Percentiles rank a stretch among this genome's conserved stretches.
phyloP scores from a whole-genome alignment of 2,329 filamentous ascomycete species.

The Botrytis tulipae region DNA sequence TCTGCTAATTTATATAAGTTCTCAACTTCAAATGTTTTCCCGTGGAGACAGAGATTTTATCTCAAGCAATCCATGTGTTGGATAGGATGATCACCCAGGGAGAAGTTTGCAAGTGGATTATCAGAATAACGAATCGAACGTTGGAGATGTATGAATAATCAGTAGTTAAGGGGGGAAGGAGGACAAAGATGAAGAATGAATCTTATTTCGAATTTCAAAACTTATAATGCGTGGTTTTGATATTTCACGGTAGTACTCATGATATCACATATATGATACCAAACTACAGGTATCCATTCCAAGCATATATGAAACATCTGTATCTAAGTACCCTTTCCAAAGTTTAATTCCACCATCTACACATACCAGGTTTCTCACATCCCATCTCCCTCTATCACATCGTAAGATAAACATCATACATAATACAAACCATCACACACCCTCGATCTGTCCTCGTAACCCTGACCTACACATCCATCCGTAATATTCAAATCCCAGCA shows the following conservation, averaged over 20 bases:
- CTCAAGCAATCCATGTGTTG: not conserved
- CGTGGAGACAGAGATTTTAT: not conserved
- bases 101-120: not conserved
- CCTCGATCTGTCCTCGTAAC: not conserved
- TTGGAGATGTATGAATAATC: too few relatives aligned
- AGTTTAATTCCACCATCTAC: not conserved
- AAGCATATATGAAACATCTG: not conserved
- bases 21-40: not conserved
- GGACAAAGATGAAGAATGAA: not conserved
- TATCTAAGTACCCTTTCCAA: not conserved
- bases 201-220: not conserved
- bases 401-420: not conserved
- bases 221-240: not conserved
- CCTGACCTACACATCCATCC: not conserved
- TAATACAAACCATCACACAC: not conserved
- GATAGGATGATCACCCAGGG: not conserved
- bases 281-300: fast-evolving
- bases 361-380: not conserved
- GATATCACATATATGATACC: not conserved
- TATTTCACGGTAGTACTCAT: not conserved
- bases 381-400: not conserved
- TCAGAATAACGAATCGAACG: too few relatives aligned
- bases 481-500: not conserved
- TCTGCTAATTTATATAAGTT: not conserved
- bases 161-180: not conserved